Percentiles rank a stretch among this genome's conserved stretches.
phyloP scores from a whole-genome alignment of 2,329 filamentous ascomycete species.

The Penicillium thymicola region DNA sequence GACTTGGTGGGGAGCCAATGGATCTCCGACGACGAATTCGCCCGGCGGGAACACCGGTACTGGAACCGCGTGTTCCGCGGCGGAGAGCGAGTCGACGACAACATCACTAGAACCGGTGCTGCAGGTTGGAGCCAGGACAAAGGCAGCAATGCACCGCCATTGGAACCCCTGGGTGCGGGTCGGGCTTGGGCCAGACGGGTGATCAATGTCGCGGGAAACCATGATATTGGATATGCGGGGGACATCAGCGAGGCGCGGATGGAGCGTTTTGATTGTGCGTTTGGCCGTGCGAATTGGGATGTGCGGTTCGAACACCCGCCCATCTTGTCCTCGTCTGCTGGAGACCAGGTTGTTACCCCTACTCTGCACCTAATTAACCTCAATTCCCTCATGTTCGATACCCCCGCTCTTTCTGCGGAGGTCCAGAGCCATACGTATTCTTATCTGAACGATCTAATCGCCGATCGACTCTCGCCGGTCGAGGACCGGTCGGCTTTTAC shows the following conservation, averaged over 20 bases:
- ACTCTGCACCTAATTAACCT: conserved; percentile 79
- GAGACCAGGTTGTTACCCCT: conserved; percentile 35
- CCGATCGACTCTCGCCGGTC: conserved; percentile 56
- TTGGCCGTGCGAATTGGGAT: conserved; percentile 89
- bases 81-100: conserved; percentile 57
- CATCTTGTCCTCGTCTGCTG: conserved; percentile 22
- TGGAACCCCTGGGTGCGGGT: conserved; percentile 36
- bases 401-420: conserved; percentile 63
- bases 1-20: conserved; percentile 94
- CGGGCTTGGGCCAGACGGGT: conserved; percentile 68
- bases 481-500: conserved; percentile 68
- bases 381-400: conserved; percentile 92
- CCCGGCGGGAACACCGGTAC: conserved; percentile 66
- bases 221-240: conserved; percentile 94
- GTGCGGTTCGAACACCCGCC: conserved; percentile 65
- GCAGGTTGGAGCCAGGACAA: conserved; percentile 41
- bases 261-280: conserved; percentile 75
- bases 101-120: conserved; percentile 35
- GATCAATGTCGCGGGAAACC: conserved; percentile 90
- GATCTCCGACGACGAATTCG: conserved; percentile 84
- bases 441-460: conserved; percentile 62
- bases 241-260: conserved; percentile 77
- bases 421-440: conserved; percentile 74
- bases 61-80: conserved; percentile 78
- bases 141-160: conserved; percentile 17